Percentiles rank a stretch among this genome's conserved stretches.
Conservation (phyloP, 495 filamentous ascomycete species). For the Hamigera avellanea region DNA sequence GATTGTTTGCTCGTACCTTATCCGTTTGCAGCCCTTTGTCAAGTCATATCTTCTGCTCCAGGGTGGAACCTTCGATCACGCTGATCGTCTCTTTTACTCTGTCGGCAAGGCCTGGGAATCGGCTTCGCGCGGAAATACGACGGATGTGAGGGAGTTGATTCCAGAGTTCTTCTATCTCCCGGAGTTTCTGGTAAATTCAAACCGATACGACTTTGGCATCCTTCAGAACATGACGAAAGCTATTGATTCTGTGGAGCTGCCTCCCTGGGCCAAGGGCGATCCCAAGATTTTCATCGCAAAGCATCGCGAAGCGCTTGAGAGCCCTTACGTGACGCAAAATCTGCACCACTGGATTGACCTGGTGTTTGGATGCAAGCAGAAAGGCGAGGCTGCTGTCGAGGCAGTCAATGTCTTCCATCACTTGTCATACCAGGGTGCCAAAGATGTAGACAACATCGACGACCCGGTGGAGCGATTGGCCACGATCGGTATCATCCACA, state of each 20-base stretch:
- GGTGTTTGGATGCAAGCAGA: constrained; percentile 90
- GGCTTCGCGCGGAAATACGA: constrained; percentile 79
- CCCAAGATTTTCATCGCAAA: constrained; percentile 93
- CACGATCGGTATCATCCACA: constrained; percentile 93
- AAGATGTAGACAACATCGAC: constrained; percentile 81
- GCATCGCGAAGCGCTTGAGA: constrained; percentile 87
- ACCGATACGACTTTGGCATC: constrained; percentile 83
- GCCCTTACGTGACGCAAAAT: constrained; percentile 80
- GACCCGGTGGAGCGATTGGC: constrained; percentile 75
- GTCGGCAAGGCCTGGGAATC: constrained; percentile 86
- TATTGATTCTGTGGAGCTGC: constrained; percentile 76
- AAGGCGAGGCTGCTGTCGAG: constrained; percentile 85
- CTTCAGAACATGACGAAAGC: constrained; percentile 66
- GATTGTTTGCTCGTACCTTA: constrained; percentile 95
- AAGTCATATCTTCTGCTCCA: constrained; percentile 95
- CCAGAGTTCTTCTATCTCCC: constrained; percentile 96
- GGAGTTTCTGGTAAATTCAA: constrained; percentile 84
- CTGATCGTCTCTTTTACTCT: constrained; percentile 90
- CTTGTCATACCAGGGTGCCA: constrained; percentile 86
- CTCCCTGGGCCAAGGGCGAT: constrained; percentile 95
- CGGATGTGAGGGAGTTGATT: constrained; percentile 85
- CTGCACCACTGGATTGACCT: constrained; percentile 95
- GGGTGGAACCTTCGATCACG: constrained; percentile 92
- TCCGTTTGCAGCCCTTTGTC: constrained; percentile 89
- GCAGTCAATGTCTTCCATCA: constrained; percentile 93